Percentiles rank a stretch among this genome's conserved stretches.
phyloP scores from a whole-genome alignment of 1,284 basidiomycete genomes.

The Trametes sp. region DNA sequence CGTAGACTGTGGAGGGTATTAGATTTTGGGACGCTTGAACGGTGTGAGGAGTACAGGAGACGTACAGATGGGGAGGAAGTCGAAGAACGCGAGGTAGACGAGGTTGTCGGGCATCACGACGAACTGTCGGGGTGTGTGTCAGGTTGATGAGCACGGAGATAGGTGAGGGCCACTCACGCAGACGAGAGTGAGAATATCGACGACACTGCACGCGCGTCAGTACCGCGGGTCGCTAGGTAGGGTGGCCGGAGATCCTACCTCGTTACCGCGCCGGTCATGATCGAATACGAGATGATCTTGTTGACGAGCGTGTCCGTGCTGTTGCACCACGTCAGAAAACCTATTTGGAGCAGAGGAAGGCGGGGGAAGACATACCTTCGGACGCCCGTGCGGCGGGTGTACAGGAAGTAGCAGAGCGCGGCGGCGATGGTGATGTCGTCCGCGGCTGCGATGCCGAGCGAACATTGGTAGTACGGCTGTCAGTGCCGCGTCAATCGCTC shows the following conservation, averaged over 20 bases:
- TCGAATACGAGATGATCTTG: constrained; percentile 3
- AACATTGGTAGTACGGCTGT: constrained; percentile 1
- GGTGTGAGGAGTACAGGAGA: not conserved
- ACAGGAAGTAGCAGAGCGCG: constrained; percentile 2
- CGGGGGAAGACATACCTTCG: not conserved
- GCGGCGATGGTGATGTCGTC: constrained; percentile 5
- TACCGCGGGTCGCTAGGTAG: no score
- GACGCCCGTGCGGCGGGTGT: not conserved
- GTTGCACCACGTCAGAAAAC: not conserved
- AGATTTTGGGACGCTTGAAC: not conserved
- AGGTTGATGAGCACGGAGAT: not conserved
- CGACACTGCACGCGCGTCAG: not conserved
- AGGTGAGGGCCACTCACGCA: not conserved
- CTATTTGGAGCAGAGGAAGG: not conserved
- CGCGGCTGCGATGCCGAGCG: constrained; percentile 1
- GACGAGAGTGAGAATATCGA: not conserved
- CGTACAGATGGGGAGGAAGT: not conserved
- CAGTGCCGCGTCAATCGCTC: no score
- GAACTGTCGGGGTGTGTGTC: not conserved
- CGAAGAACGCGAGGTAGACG: not conserved
- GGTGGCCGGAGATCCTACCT: not conserved
- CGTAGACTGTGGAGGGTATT: not conserved
- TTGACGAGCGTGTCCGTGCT: constrained; percentile 6
- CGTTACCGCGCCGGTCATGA: constrained; percentile 4
- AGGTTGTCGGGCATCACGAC: constrained; percentile 5